Base-by-base conservation (phyloP, 2,329 filamentous ascomycete genomes). In the Ceratocystis harringtonii region DNA sequence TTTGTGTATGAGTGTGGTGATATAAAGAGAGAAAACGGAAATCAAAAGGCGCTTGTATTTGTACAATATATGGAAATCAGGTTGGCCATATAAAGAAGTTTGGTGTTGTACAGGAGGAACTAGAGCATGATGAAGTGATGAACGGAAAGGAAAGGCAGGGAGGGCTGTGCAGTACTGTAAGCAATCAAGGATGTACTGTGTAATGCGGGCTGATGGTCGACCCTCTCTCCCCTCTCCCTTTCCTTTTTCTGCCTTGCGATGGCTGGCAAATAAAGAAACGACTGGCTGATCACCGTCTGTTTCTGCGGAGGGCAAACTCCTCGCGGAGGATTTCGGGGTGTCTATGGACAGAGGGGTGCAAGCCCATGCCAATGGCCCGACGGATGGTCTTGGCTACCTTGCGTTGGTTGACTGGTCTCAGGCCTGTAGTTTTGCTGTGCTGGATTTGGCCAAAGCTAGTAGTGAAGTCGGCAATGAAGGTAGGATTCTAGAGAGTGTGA, bases 371-470 rank as follows among this genome's bases (percentile, higher is more conserved):
- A 71, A 97, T 87, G 22, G 89, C 87, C 70, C 94, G 83, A 69
- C 94, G 81, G 71, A 99, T 88, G 64, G 95, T 92, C 79, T 95
- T 96, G 68, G 92, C 89, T 73, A 99, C 85, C 77, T 88, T 91
- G 70, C 94, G 83, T 79, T 99, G 94, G 79, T 97, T 97, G 69
- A 89, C 87, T 2, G 89, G 88, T 66, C 90, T 83, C 68, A 99
- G 79, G 15, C 90, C 90, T 0, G 92, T 97, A 28, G 86, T 79
- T 5, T 75, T 80, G n/a, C 83, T 80, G 73, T 88, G 85, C 76
- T 84, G 88, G 74, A 99, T 96, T 67, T 91, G 84, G 62, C 92
- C 94, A 77, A 90, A 89, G 10, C 86, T 77, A 0, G 89, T 90
- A 72, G 94, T 88, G 74, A 88, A 96, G 74, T 96, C 91, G 41